phyloP scores from a whole-genome alignment of 352 stramenopile genomes.

The Phytopythium vexans region DNA sequence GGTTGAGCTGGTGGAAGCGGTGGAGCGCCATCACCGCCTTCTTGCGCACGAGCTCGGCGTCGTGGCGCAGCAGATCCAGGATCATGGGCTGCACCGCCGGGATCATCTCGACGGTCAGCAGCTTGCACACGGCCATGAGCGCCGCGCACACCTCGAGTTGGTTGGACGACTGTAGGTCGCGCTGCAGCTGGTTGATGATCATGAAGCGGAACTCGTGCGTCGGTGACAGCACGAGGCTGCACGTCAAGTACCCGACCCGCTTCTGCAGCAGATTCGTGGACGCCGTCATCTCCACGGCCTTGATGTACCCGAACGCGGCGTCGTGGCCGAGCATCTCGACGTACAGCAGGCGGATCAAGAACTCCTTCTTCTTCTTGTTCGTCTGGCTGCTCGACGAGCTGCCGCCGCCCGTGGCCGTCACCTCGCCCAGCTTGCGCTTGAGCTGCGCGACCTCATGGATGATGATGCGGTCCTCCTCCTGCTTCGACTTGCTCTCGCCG shows the following conservation, averaged over 20 bases:
- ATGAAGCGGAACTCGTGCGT: slow-evolving; percentile 99
- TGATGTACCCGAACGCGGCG: slow-evolving; percentile 99
- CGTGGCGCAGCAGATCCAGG: slow-evolving; percentile 93
- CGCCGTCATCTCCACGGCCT: slow-evolving; percentile 97
- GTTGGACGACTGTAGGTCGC: slow-evolving; percentile 89
- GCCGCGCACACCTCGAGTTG: slow-evolving; percentile 94
- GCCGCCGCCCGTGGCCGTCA: slow-evolving; percentile 34
- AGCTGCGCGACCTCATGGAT: slow-evolving; percentile 93
- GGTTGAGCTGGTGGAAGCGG: slow-evolving; percentile 98
- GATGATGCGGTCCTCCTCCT: slow-evolving; percentile 99
- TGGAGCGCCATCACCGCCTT: slow-evolving; percentile 99
- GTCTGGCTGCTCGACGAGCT: slow-evolving; percentile 65
- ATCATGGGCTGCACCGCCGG: slow-evolving; percentile 95
- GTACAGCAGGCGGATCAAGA: slow-evolving; percentile 99
- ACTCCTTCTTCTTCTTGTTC: slow-evolving; percentile 98
- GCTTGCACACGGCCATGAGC: slow-evolving; percentile 93
- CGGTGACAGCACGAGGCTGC: slow-evolving; percentile 93
- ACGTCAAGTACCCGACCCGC: slow-evolving; percentile 96
- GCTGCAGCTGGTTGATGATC: slow-evolving; percentile 99
- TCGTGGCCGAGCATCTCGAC: slow-evolving; percentile 99
- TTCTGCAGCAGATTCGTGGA: slow-evolving; percentile 98
- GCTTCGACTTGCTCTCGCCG: slow-evolving; percentile 99
- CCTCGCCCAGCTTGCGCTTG: slow-evolving; percentile 94
- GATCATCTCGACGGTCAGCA: slow-evolving; percentile 99
- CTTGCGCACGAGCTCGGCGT: slow-evolving; percentile 98